Conservation (phyloP, 2,329 filamentous ascomycete genomes). For the Sporothrix protearum region DNA sequence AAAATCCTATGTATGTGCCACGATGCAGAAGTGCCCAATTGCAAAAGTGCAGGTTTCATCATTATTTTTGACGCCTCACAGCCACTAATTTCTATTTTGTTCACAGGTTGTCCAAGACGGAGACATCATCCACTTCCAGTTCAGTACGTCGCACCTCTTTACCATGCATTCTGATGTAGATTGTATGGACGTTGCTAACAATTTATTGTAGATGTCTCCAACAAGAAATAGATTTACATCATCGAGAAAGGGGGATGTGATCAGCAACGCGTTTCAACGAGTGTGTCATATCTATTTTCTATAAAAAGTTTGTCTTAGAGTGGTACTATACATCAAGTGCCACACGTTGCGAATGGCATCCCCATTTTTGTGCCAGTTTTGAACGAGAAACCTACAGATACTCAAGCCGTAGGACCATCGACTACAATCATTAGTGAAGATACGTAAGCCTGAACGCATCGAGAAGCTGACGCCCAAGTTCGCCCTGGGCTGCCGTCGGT, state of each 20-base stretch:
- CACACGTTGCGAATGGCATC: background rate
- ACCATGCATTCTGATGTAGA: background rate
- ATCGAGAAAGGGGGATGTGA: background rate
- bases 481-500: conserved; percentile 42
- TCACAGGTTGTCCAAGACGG: conserved; percentile 42
- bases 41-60: too few species aligned
- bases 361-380: background rate
- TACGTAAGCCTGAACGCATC: conserved; percentile 41
- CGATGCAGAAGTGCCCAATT: background rate
- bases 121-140: conserved; percentile 45
- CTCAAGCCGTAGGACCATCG: background rate
- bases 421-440: background rate
- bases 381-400: background rate
- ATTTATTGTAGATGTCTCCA: conserved; percentile 20
- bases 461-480: conserved; percentile 44
- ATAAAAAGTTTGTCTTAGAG: background rate
- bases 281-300: background rate
- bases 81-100: conserved; percentile 28
- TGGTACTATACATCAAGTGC: background rate
- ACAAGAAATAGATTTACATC: conserved; percentile 23
- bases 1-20: conserved; percentile 40
- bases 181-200: conserved; percentile 1
- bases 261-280: background rate
- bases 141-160: conserved; percentile 37
- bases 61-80: background rate